Evolutionary conservation across 139 green algal genomes (phyloP), one percentile per base, ranked within the genome.

Genomic region (Pseudopediastrum boryanum): DNA sequence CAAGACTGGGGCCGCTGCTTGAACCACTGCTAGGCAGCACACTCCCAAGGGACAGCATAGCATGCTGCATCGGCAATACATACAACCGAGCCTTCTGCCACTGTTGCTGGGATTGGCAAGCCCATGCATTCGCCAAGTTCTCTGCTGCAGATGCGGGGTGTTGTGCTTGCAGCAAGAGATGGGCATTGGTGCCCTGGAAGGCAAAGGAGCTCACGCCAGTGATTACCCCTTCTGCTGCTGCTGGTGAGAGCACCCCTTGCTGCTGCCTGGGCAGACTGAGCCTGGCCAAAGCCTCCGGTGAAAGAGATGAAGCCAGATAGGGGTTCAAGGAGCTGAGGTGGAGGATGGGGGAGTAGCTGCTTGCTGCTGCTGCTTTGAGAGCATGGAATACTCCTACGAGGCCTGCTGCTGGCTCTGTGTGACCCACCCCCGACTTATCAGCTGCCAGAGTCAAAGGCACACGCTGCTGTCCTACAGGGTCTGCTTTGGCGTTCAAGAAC

Each of bases 111-210:
- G 0, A 16, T 10, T 39, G 71, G 77, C n/a, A 39, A 23, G 52
- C n/a, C n/a, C n/a, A n/a, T n/a, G n/a, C n/a, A n/a, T n/a, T n/a
- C n/a, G n/a, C n/a, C n/a, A n/a, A n/a, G n/a, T n/a, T n/a, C n/a
- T n/a, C n/a, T n/a, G n/a, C 59, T 50, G 59, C 16, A 12, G 27
- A 38, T n/a, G 27, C 41, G 39, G 78, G 25, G 36, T 3, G 56
- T n/a, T 71, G 21, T 6, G 52, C n/a, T 13, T 21, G 43, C 36
- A 94, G 73, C 21, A 93, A 61, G 13, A 90, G 51, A 71, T 94
- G 88, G n/a, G 91, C 91, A 82, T 96, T 96, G 75, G 89, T 95
- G 41, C 92, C 88, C 63, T 97, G 93, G 76, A 94, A 97, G 0
- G 93, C 93, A 83, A 97, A 97, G 0, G 90, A 89, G 76, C 86